A percentile compares a stretch with the other conserved stretches of the same genome.
Conservation (phyloP, 1,139 yeast genomes). For the Sugiyamaella novakii region DNA sequence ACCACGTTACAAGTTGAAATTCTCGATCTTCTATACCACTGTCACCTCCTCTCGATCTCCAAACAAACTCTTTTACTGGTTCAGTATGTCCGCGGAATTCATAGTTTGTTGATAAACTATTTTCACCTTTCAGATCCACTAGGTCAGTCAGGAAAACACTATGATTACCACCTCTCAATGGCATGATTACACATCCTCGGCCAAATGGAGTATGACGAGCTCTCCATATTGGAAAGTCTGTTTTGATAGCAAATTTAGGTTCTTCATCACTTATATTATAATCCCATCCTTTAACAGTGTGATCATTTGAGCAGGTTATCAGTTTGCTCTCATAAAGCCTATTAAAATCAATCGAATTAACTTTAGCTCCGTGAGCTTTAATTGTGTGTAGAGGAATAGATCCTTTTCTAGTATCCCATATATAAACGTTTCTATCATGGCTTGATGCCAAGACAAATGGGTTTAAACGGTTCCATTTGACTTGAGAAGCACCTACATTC, state of each 20-base stretch:
- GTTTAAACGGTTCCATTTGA: conserved; percentile 84
- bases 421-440: conserved; percentile 74
- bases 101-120: conserved; percentile 54
- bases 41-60: conserved; percentile 64
- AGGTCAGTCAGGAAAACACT: conserved; percentile 65
- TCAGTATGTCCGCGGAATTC: conserved; percentile 81
- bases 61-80: conserved; percentile 81
- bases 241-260: conserved; percentile 63
- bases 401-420: conserved; percentile 90
- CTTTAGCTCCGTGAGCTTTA: conserved; percentile 75
- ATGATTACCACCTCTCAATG: conserved; percentile 82
- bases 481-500: conserved; percentile 93
- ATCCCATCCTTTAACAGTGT: conserved; percentile 88
- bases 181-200: conserved; percentile 87
- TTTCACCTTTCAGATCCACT: conserved; percentile 35
- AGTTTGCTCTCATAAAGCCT: conserved; percentile 59
- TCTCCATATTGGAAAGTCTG: conserved; percentile 85
- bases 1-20: conserved; percentile 91
- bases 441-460: conserved; percentile 79
- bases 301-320: conserved; percentile 83
- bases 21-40: conserved; percentile 62
- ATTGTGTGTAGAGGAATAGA: conserved; percentile 70
- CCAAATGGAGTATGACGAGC: conserved; percentile 92
- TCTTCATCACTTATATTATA: conserved; percentile 45
- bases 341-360: conserved; percentile 86